A percentile compares a stretch with the other conserved stretches of the same genome.
These are phyloP conservation scores for Boletellus sp. DNA, from an alignment of 1,284 basidiomycete genomes.

Conservation along the genomic window DNA sequence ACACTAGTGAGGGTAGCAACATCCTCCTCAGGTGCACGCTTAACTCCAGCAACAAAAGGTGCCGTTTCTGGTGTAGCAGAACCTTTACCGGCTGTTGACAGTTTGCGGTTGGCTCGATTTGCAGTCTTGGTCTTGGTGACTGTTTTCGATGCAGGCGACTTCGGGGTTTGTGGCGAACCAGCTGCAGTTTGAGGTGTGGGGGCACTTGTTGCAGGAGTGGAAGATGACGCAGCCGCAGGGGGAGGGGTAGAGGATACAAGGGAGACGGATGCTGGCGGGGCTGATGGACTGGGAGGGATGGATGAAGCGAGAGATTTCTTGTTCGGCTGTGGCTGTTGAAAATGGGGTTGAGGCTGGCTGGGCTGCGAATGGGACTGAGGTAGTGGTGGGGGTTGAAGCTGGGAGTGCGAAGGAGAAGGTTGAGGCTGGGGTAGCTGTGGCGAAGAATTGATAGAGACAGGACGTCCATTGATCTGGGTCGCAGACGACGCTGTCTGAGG, in stretches of 20 bases:
- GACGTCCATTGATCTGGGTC: conserved; percentile 18
- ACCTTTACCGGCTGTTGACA: conserved; percentile 42
- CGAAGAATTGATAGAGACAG: conserved; percentile 15
- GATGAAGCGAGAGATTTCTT: conserved; percentile 25
- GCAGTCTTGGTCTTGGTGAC: conserved; percentile 44
- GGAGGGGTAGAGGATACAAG: conserved; percentile 40
- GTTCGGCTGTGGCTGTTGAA: conserved; percentile 18
- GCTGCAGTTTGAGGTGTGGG: conserved; percentile 53
- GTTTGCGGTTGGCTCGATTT: conserved; percentile 41
- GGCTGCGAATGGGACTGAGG: conserved; percentile 14
- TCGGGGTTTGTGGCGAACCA: conserved; percentile 51
- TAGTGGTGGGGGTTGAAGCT: conserved; percentile 4
- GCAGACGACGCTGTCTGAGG: conserved; percentile 6
- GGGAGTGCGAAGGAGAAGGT: conserved; percentile 24
- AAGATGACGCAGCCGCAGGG: conserved; percentile 23
- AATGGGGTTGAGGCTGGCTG: conserved; percentile 9
- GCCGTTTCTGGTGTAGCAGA: conserved; percentile 33
- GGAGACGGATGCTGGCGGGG: conserved; percentile 18
- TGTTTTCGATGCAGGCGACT: conserved; percentile 51
- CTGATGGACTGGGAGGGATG: conserved; percentile 24
- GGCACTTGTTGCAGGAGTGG: conserved; percentile 40
- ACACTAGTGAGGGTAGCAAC: conserved; percentile 22
- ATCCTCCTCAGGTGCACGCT: conserved; percentile 64
- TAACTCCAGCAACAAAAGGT: conserved; percentile 37
- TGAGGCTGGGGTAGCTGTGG: conserved; percentile 19